Conservation (phyloP, 2,329 filamentous ascomycete species). For the Amphichorda felina region DNA sequence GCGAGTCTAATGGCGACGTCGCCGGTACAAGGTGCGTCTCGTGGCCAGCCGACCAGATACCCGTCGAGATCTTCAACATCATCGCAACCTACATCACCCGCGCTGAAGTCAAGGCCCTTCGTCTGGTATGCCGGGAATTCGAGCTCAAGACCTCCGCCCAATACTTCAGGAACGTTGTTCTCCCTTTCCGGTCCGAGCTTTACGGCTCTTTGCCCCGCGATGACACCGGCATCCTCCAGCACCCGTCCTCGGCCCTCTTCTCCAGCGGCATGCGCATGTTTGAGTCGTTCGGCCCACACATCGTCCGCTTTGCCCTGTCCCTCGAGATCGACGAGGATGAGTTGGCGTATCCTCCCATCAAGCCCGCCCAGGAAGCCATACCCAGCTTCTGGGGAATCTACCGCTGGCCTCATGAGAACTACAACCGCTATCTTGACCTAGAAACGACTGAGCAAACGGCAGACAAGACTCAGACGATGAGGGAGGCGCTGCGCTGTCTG, state of each 20-base stretch:
- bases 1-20: too few species aligned
- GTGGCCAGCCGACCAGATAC: slow-evolving; percentile 29
- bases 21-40: neutral
- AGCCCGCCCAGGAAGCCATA: slow-evolving; percentile 40
- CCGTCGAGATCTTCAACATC: slow-evolving; percentile 49
- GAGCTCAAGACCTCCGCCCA: slow-evolving; percentile 43
- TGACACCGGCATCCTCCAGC: slow-evolving; percentile 9
- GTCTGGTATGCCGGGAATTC: slow-evolving; percentile 46
- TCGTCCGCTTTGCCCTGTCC: slow-evolving; percentile 53
- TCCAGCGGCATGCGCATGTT: slow-evolving; percentile 48
- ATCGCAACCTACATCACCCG: slow-evolving; percentile 44
- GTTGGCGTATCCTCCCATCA: slow-evolving; percentile 38
- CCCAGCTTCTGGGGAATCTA: slow-evolving; percentile 53
- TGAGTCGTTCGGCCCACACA: slow-evolving; percentile 45
- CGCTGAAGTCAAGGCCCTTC: slow-evolving; percentile 45
- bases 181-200: slow-evolving; percentile 53
- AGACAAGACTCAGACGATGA: slow-evolving; percentile 51
- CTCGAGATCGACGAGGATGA: slow-evolving; percentile 52
- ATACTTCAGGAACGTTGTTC: slow-evolving; percentile 51
- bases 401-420: slow-evolving; percentile 48
- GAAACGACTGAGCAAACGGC: slow-evolving; percentile 50
- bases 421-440: slow-evolving; percentile 46
- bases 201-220: slow-evolving; percentile 26
- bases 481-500: slow-evolving; percentile 44
- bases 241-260: slow-evolving; percentile 15